These are phyloP conservation scores for Tetrapyrgos nigripes DNA, from an alignment of 1,284 basidiomycete species.

Conservation along the genomic window DNA sequence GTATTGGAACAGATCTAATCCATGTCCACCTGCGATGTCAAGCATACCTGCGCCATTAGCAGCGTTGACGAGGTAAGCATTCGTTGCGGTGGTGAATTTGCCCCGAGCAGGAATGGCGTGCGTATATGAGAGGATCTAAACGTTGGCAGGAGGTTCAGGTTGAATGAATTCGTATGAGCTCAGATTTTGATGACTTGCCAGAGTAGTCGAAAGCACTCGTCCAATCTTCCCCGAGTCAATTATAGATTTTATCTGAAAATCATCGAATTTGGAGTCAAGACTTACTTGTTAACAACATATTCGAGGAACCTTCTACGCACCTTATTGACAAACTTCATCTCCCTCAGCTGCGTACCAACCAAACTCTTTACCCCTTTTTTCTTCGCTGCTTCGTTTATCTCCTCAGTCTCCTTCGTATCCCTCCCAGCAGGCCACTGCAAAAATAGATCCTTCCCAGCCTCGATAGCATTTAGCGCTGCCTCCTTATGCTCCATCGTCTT, in stretches of 20 bases:
- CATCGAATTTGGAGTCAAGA: too few relatives aligned
- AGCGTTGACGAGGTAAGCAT: too few relatives aligned
- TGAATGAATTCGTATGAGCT: background rate
- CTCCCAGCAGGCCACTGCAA: conserved; percentile 47
- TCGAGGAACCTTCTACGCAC: too few relatives aligned
- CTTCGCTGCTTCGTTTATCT: conserved; percentile 37
- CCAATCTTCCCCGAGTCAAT: conserved; percentile 13
- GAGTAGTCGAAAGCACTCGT: conserved; percentile 13
- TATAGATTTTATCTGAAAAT: background rate
- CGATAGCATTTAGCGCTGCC: conserved; percentile 37
- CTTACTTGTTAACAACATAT: too few relatives aligned
- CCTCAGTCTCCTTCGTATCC: conserved; percentile 32
- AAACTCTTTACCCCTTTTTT: conserved; percentile 35
- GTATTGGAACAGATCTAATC: conserved; percentile 15
- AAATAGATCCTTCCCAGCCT: conserved; percentile 43
- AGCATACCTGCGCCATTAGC: conserved; percentile 11
- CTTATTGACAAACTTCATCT: conserved; percentile 30
- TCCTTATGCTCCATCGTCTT: conserved; percentile 34
- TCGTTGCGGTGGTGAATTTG: too few relatives aligned
- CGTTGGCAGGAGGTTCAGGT: too few relatives aligned
- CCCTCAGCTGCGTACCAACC: conserved; percentile 40
- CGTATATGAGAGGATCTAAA: too few relatives aligned
- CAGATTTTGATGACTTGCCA: conserved; percentile 7
- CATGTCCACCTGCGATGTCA: conserved; percentile 15
- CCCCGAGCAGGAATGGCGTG: too few relatives aligned